Base-by-base conservation (phyloP, 345 rosid genomes). In the Eucalyptus regnans region DNA sequence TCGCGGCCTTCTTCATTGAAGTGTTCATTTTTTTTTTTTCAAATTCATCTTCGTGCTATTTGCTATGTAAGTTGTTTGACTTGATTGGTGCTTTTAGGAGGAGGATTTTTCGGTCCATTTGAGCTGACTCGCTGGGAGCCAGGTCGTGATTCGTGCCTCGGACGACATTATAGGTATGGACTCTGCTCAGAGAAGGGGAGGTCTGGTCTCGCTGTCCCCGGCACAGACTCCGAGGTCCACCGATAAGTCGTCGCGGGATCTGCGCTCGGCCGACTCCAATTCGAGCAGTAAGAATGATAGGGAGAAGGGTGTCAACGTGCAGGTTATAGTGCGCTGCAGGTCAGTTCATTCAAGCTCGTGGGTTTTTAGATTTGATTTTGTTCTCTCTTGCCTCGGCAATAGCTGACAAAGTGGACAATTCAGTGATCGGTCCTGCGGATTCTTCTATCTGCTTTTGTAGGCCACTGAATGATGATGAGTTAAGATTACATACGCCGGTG, bases 251-350 rank as follows among this genome's bases (percentile, higher is more conserved):
- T 91, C 90, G 4, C 94, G 99, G 93, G 99, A 98, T 91, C 98
- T 96, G 81, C 94, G 99, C 92, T 95, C 96, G 51, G 96, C 93
- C 41, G 99, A 97, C 44, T 95, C 96, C 43, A 95, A 90, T 93
- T 92, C 95, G 8, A 93, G 90, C 62, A 90, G 87, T 87, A 98
- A 95, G 89, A 92, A 91, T 86, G 99, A 98, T 87, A 97, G 91
- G 91, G 99, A 98, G 18, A 98, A 98, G 92, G 99, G 99, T 86
- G 99, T 98, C 25, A 98, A 96, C 91, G 99, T 98, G 48, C 99
- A 98, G 92, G 99, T 98, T 89, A 94, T 97, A 64, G 92, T 97
- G 89, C 99, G 99, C 89, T 98, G 99, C 96, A 96, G 99, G 99
- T 98, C 49, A 50, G 92, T 76, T 76, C 23, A 6, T 76, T 76